Conservation (phyloP, 441 rosid genomes). For the Corymbia citriodora region DNA sequence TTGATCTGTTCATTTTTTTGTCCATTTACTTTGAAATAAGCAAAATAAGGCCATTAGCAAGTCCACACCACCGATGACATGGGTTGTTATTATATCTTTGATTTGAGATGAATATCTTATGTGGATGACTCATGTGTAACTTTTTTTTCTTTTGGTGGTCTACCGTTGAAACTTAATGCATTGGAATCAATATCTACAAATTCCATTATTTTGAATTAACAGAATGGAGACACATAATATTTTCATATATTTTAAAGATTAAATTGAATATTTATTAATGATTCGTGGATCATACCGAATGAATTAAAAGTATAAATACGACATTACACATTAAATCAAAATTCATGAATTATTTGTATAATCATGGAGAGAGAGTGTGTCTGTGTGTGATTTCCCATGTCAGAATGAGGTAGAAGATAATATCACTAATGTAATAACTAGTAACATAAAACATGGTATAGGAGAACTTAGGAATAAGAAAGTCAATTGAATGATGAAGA, state of each 20-base stretch:
- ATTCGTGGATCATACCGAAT: fast-evolving
- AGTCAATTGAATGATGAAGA: background rate
- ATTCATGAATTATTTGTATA: fast-evolving
- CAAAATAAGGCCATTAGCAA: background rate
- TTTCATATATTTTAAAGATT: background rate
- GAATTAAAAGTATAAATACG: fast-evolving
- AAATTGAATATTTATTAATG: background rate
- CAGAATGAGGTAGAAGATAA: background rate
- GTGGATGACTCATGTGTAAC: background rate
- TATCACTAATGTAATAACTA: background rate
- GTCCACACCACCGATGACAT: fast-evolving
- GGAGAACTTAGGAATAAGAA: background rate
- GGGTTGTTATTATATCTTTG: background rate
- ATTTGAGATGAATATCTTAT: background rate
- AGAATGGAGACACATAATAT: background rate
- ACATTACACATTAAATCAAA: fast-evolving
- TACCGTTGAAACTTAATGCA: background rate
- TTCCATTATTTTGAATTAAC: background rate
- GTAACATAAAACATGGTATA: background rate
- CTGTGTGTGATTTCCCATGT: background rate
- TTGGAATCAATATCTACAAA: fast-evolving
- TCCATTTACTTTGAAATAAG: background rate
- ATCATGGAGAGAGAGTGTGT: background rate
- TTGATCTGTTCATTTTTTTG: background rate
- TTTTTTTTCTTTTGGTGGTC: no score